Evolutionary conservation across 75 land plant genomes (phyloP), one percentile per base, ranked within the genome.

Genomic region (Cunninghamia lanceolata): DNA sequence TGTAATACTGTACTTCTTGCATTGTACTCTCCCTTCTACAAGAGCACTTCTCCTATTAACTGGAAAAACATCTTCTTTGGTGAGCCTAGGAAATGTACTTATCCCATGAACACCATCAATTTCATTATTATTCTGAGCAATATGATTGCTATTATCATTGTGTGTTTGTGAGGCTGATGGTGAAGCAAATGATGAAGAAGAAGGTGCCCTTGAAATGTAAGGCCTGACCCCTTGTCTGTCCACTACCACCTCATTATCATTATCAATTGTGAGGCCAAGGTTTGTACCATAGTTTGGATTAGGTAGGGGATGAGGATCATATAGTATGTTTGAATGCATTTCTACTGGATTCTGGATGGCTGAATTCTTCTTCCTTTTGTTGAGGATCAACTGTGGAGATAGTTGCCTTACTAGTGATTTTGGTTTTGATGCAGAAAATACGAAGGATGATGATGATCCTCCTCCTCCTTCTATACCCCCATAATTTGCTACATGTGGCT

Each of bases 271-370:
- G 80, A 40, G 43, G 25, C 80, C 42, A 40, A 39, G 80, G 43
- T 19, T 77, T 38, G 80, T 77, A 19, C 19, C 25, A 39, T 38
- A 6, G 17, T 77, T 7, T 77, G 35, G 19, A 28, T 43, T 80
- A 10, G 82, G 47, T 43, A 25, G 50, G n/a, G n/a, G 32, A 43
- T 80, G 14, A 19, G 82, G 50, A 80, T 80, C 82, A 80, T 43
- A 80, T 11, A 80, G 50, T 43, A 80, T 43, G 25, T 80, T 80
- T 80, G 82, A 42, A 28, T 80, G 82, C 82, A 80, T 80, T 80
- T 80, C 82, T 80, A 80, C 46, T 4, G 50, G 82, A 45, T 43
- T 80, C 14, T 79, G 47, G 28, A 79, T 38, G n/a, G 38, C 79
- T 36, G 43, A 76, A 21, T 39, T 76, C 17, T 79, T 79, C 46